Conservation (phyloP, 257 asterid species). For the Nicotiana benthamiana region DNA sequence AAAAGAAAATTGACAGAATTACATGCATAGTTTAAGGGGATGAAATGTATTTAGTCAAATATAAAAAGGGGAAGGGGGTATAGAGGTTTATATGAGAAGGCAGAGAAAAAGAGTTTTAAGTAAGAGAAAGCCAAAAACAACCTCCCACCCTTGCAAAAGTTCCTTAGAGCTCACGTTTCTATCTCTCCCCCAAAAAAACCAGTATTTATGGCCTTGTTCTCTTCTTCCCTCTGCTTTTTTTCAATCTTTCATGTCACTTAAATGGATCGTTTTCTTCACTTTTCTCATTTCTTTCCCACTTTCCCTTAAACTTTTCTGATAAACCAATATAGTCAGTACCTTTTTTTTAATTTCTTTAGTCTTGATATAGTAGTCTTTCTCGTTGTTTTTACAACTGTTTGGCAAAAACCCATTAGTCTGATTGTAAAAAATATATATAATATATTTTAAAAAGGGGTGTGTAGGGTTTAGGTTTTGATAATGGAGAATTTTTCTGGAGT, state of each 20-base stretch:
- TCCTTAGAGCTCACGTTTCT: slow-evolving; percentile 51
- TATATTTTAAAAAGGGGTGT: neutral
- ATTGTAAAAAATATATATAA: neutral
- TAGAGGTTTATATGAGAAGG: slow-evolving; percentile 24
- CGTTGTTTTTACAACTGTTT: neutral
- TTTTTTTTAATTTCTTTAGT: neutral
- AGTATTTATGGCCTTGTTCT: slow-evolving; percentile 31
- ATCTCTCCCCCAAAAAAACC: slow-evolving; percentile 9
- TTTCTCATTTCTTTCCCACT: slow-evolving; percentile 14
- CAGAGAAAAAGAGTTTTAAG: slow-evolving; percentile 1
- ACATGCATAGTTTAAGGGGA: slow-evolving; percentile 18
- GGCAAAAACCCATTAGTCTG: neutral
- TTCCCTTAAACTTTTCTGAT: slow-evolving; percentile 5
- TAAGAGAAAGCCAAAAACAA: slow-evolving; percentile 16
- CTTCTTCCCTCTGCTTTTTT: slow-evolving; percentile 17
- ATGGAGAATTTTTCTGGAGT: slow-evolving; percentile 34
- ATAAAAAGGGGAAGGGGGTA: slow-evolving; percentile 11
- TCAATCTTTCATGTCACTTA: slow-evolving; percentile 10
- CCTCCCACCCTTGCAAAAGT: slow-evolving; percentile 5
- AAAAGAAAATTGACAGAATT: slow-evolving; percentile 15
- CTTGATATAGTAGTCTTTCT: neutral
- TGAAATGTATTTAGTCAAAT: slow-evolving; percentile 57
- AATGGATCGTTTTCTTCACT: slow-evolving; percentile 11
- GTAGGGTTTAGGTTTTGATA: neutral
- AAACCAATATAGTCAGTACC: neutral